Evolutionary conservation across 139 green algal genomes (phyloP).

Genomic region (Chlorella sorokiniana): DNA sequence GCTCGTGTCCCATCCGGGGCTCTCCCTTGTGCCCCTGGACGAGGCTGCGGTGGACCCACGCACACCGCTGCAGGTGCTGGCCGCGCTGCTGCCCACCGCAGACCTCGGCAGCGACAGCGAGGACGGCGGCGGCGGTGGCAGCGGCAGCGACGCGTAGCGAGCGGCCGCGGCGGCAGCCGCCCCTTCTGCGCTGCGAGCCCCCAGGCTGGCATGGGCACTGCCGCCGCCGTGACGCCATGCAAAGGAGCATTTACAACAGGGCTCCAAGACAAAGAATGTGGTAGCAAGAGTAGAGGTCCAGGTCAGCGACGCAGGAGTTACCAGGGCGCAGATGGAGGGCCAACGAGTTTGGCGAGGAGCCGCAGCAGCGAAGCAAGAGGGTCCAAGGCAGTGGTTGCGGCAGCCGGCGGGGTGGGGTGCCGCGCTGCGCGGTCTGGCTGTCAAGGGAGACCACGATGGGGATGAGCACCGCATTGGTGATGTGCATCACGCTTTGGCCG

Average conservation of each 20-base stretch:
- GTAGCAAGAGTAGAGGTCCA: too few species aligned
- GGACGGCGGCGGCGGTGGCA: background rate
- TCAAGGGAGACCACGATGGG: background rate
- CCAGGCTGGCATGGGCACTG: too few species aligned
- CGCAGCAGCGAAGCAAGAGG: too few species aligned
- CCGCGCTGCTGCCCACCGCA: conserved; percentile 4
- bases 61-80: background rate
- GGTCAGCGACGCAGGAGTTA: too few species aligned
- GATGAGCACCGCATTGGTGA: background rate
- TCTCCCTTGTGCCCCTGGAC: conserved; percentile 18
- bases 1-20: background rate
- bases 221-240: too few species aligned
- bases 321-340: too few species aligned
- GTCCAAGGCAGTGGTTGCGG: too few species aligned
- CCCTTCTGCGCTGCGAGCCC: too few species aligned
- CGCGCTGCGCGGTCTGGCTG: background rate
- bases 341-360: too few species aligned
- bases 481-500: background rate
- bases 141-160: background rate
- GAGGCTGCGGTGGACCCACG: background rate
- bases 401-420: too few species aligned
- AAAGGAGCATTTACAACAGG: too few species aligned
- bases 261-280: too few species aligned
- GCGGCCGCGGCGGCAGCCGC: background rate
- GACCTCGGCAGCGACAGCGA: background rate